Evolutionary conservation across 2,329 filamentous ascomycete species (phyloP), one percentile per base, ranked within the genome.

Genomic region (Fusarium redolens): DNA sequence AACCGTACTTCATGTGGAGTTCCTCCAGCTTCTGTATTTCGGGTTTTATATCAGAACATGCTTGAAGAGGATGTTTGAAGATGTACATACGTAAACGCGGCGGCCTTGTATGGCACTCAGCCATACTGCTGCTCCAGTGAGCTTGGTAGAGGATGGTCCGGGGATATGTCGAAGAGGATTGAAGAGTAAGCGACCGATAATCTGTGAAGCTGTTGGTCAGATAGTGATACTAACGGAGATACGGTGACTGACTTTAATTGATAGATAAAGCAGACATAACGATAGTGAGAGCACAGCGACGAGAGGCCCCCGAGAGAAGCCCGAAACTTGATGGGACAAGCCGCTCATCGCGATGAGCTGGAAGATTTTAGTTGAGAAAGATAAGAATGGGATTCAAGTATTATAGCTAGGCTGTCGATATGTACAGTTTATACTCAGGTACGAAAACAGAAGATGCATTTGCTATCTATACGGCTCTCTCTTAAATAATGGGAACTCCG

Each of bases 61-160:
- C 15, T 18, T 2, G 2, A 18, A 35, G 2, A n/a, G 2, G 2
- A 20, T 25, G 0, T 4, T 0, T 2, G 2, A 7, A 25, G 17
- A 6, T 52, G 15, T 0, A 37, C 50, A 0, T 25, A 52, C 50
- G 33, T 37, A 52, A 15, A 28, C 22, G 7, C 50, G 50, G 14
- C 50, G 33, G 17, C 50, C 50, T 52, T 37, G 17, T 2, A 52
- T 3, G 9, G 33, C 20, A 4, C 22, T 52, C 13, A 37, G 6
- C 50, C 17, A 28, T 20, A 52, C 18, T n/a, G 50, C 1, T 4
- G 18, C 33, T n/a, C 50, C 22, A 8, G 4, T 37, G 33, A 52
- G 31, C 13, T 52, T 52, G 6, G 50, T 52, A 1, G 18, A 5
- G 33, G 13, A 38, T 20, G 50, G 50, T 0, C 50, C 50, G 2